Conservation (phyloP, 176 grass and related monocot genomes). For the Dactylis glomerata region DNA sequence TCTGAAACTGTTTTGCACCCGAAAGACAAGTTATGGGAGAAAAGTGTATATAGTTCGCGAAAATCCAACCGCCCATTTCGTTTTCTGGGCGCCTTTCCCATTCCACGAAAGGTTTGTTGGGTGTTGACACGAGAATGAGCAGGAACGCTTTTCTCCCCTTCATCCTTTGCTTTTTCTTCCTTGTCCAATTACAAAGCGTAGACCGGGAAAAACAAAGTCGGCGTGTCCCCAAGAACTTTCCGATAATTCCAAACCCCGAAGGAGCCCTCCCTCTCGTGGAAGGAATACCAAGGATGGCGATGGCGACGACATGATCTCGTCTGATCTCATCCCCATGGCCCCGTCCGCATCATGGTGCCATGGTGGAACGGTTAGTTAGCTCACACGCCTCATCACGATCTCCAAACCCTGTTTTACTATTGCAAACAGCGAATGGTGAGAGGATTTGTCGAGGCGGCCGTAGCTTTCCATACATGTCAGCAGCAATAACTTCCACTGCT, state of each 20-base stretch:
- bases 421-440: not conserved
- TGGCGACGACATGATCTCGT: not conserved
- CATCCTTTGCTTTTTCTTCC: not conserved
- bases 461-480: conserved; percentile 37
- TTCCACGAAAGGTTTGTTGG: not conserved
- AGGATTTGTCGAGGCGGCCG: not conserved
- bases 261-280: not conserved
- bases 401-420: not conserved
- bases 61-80: not conserved
- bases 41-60: too few relatives aligned
- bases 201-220: conserved; percentile 13
- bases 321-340: not conserved
- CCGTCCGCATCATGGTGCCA: conserved; percentile 1
- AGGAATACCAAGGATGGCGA: not conserved
- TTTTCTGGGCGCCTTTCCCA: not conserved
- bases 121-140: conserved; percentile 8
- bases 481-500: conserved; percentile 32
- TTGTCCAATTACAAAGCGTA: conserved; percentile 28
- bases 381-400: conserved; percentile 29
- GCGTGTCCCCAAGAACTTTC: conserved; percentile 19
- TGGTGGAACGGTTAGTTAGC: conserved; percentile 52
- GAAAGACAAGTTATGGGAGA: too few relatives aligned
- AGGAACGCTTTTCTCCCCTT: not conserved
- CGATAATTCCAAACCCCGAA: not conserved
- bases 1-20: too few relatives aligned